Evolutionary conservation across 2,329 filamentous ascomycete genomes (phyloP).

Genomic region (Balansia obtecta): DNA sequence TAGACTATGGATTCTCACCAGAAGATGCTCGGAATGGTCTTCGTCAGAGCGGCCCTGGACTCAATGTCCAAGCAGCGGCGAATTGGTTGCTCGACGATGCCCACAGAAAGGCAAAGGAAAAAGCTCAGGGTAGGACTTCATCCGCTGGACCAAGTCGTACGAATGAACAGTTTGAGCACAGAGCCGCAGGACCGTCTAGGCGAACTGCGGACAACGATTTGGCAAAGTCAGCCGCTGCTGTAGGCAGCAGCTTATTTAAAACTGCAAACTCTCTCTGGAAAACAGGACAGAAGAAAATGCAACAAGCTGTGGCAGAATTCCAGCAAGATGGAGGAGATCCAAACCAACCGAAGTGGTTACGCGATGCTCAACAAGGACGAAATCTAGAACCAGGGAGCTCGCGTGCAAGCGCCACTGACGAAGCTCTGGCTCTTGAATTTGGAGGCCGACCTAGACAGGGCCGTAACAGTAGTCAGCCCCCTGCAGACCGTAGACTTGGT

Average conservation of each 20-base stretch:
- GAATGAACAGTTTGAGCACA: constrained; percentile 12
- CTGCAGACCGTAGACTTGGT: constrained; percentile 14
- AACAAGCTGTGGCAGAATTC: constrained; percentile 84
- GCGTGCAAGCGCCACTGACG: constrained; percentile 43
- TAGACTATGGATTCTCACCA: constrained; percentile 87
- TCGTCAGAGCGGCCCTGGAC: constrained; percentile 63
- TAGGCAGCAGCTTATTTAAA: constrained; percentile 79
- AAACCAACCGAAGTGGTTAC: constrained; percentile 91
- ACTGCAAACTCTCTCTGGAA: constrained; percentile 95
- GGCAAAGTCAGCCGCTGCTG: constrained; percentile 65
- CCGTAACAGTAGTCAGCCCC: constrained; percentile 15
- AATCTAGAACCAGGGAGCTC: constrained; percentile 18
- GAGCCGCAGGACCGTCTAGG: constrained; percentile 31
- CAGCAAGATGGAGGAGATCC: constrained; percentile 53
- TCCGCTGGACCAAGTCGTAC: constrained; percentile 7
- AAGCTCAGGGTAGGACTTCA: constrained; percentile 42
- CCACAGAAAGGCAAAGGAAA: constrained; percentile 69
- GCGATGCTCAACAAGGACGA: constrained; percentile 47
- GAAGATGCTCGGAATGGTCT: constrained; percentile 75
- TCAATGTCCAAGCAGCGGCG: constrained; percentile 76
- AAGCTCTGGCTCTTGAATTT: constrained; percentile 69
- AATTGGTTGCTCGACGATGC: constrained; percentile 86
- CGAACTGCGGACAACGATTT: constrained; percentile 55
- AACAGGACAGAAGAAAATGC: constrained; percentile 80
- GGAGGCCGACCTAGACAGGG: constrained; percentile 41